Conservation (phyloP, 2,329 filamentous ascomycete species). For the Clonostachys rosea region DNA sequence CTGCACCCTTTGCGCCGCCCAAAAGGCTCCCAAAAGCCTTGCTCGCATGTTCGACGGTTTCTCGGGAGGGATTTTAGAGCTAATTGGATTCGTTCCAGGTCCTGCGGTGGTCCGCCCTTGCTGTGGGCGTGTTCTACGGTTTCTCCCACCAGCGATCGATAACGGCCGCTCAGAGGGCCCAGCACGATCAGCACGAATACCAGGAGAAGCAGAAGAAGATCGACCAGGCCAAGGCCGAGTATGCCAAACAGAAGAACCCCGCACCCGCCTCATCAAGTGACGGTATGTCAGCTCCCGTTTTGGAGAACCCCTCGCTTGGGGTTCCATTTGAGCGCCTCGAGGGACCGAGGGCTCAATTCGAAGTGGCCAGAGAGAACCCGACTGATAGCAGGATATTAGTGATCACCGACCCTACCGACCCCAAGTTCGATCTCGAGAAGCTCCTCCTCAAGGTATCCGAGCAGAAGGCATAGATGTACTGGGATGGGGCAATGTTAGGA, state of each 20-base stretch:
- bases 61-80: neutral
- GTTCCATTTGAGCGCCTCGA: neutral
- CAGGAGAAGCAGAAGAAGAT: conserved; percentile 90
- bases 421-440: conserved; percentile 91
- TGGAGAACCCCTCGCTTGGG: conserved; percentile 9
- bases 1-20: conserved; percentile 2
- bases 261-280: conserved; percentile 27
- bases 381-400: conserved; percentile 10
- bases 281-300: conserved; percentile 15
- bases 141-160: conserved; percentile 88
- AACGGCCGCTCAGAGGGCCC: conserved; percentile 63
- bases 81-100: conserved; percentile 54
- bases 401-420: conserved; percentile 65
- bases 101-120: conserved; percentile 92
- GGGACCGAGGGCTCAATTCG: conserved; percentile 1
- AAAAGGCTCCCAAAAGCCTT: neutral
- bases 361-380: too few relatives aligned
- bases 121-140: conserved; percentile 89
- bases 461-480: conserved; percentile 39
- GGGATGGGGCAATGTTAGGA: neutral
- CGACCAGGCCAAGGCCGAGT: conserved; percentile 88
- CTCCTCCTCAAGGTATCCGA: conserved; percentile 62
- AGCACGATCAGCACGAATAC: conserved; percentile 76
- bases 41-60: neutral
- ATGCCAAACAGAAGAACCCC: conserved; percentile 67